phyloP scores from a whole-genome alignment of 2,329 filamentous ascomycete genomes.

The Pyricularia pennisetigena region DNA sequence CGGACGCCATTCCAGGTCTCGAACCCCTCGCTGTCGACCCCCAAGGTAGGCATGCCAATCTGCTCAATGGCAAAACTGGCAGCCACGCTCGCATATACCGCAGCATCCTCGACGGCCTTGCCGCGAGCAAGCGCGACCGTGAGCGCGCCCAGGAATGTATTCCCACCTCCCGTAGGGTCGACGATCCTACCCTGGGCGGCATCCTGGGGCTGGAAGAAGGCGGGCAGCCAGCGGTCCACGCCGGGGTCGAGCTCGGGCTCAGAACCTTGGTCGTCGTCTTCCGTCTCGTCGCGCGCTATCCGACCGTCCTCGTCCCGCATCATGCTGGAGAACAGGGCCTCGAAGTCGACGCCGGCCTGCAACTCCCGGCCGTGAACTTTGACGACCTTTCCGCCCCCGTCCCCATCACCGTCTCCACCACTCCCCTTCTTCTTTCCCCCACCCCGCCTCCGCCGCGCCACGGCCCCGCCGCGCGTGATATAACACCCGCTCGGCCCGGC shows the following conservation, averaged over 20 bases:
- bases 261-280: conserved; percentile 66
- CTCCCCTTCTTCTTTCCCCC: conserved; percentile 23
- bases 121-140: conserved; percentile 50
- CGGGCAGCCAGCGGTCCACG: conserved; percentile 65
- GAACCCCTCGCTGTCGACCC: conserved; percentile 26
- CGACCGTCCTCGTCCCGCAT: conserved; percentile 42
- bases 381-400: conserved; percentile 4
- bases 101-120: conserved; percentile 56
- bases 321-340: conserved; percentile 49
- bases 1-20: conserved; percentile 54
- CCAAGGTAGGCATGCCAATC: conserved; percentile 65
- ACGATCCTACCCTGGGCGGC: conserved; percentile 37
- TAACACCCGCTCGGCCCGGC: conserved; percentile 65
- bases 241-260: conserved; percentile 62
- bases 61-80: conserved; percentile 95
- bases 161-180: conserved; percentile 33
- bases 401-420: conserved; percentile 7
- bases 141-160: conserved; percentile 39
- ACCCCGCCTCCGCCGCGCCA: conserved; percentile 34
- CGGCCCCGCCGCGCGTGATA: conserved; percentile 46
- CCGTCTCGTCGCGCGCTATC: conserved; percentile 36
- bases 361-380: conserved; percentile 34
- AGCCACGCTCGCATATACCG: conserved; percentile 68
- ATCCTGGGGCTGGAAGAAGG: conserved; percentile 35
- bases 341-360: conserved; percentile 52